These are phyloP conservation scores for Mortierella alpina DNA, from an alignment of 192 early-diverging fungal species.

Conservation along the genomic window DNA sequence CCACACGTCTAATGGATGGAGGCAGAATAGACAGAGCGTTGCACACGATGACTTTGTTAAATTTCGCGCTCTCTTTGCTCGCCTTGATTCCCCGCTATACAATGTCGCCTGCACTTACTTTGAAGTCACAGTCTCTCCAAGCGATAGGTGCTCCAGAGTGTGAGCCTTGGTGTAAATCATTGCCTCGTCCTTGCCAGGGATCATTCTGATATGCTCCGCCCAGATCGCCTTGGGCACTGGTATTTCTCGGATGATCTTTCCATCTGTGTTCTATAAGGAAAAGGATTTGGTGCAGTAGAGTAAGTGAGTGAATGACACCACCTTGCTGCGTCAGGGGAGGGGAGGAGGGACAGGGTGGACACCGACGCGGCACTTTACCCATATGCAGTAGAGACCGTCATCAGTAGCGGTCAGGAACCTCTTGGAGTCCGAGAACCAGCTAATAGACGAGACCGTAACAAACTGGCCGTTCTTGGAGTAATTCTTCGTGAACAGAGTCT, in stretches of 20 bases:
- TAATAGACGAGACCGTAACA: background rate
- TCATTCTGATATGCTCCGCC: background rate
- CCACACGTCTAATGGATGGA: background rate
- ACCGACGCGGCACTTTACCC: conserved; percentile 7
- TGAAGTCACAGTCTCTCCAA: conserved; percentile 1
- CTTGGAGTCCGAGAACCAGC: conserved; percentile 30
- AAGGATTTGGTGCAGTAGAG: no score
- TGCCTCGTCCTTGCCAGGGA: conserved; percentile 18
- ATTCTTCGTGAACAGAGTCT: conserved; percentile 2
- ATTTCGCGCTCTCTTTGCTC: background rate
- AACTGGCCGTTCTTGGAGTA: background rate
- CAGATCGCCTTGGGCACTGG: background rate
- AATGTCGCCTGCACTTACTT: conserved; percentile 3
- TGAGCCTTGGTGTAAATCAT: background rate
- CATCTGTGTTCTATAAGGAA: conserved; percentile 10
- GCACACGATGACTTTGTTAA: no score
- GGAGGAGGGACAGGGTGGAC: no score
- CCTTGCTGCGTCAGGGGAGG: background rate
- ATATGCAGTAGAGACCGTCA: conserved; percentile 12
- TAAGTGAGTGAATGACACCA: background rate
- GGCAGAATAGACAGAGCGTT: no score
- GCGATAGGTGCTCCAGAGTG: conserved; percentile 7
- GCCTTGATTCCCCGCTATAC: background rate
- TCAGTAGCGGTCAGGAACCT: conserved; percentile 15
- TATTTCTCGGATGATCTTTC: conserved; percentile 13